A percentile compares a stretch with the other conserved stretches of the same genome.
Evolutionary conservation across 2,329 filamentous ascomycete genomes (phyloP).

Genomic region (Neocatenulostroma microsporum): DNA sequence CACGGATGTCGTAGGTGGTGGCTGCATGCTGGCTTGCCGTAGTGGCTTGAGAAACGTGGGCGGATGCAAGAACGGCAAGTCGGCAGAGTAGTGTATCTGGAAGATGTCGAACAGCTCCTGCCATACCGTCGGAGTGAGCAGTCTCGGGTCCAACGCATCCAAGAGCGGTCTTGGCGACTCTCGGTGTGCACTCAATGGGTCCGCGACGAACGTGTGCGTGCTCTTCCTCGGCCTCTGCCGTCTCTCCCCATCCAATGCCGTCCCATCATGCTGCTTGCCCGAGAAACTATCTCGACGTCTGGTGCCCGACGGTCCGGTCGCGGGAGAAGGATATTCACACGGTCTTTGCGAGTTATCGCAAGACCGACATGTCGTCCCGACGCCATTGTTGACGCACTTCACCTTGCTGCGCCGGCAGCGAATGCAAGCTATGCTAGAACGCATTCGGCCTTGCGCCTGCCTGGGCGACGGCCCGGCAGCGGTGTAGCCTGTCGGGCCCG

Average conservation of each 20-base stretch:
- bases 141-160: conserved; percentile 54
- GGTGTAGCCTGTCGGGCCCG: conserved; percentile 5
- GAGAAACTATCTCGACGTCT: conserved; percentile 24
- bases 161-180: conserved; percentile 36
- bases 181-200: conserved; percentile 32
- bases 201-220: conserved; percentile 28
- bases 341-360: conserved; percentile 65
- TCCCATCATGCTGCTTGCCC: conserved; percentile 13
- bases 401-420: conserved; percentile 74
- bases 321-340: conserved; percentile 60
- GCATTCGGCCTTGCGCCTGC: conserved; percentile 44
- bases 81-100: conserved; percentile 62
- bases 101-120: conserved; percentile 62
- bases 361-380: conserved; percentile 62
- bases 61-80: conserved; percentile 63
- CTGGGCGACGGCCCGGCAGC: conserved; percentile 24
- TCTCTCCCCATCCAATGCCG: conserved; percentile 19
- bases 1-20: conserved; percentile 15
- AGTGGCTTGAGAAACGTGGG: conserved; percentile 52
- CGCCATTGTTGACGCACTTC: conserved; percentile 74
- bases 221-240: conserved; percentile 32
- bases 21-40: conserved; percentile 22
- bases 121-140: conserved; percentile 60
- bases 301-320: conserved; percentile 29
- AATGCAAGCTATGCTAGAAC: conserved; percentile 71